Conservation (phyloP, 2,329 filamentous ascomycete genomes). For the Talaromyces sp. region DNA sequence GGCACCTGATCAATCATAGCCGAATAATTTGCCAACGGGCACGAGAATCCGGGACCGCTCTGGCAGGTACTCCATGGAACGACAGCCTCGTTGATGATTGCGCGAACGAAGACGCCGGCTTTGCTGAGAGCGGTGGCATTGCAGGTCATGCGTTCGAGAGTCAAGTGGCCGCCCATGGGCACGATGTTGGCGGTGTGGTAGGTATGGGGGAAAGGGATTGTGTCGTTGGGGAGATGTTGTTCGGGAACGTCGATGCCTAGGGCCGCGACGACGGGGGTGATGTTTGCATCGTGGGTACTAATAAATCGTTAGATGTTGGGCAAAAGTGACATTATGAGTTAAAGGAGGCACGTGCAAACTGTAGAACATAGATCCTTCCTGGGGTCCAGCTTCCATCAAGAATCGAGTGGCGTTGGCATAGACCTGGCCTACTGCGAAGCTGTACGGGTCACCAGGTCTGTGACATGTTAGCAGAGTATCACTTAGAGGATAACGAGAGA, state of each 20-base stretch:
- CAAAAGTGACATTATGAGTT: too few relatives aligned
- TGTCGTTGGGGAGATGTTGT: neutral
- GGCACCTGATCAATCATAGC: neutral
- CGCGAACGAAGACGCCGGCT: neutral
- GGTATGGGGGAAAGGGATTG: neutral
- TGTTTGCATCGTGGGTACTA: neutral
- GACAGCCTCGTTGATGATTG: neutral
- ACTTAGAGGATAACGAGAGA: too few relatives aligned
- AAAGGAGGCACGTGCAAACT: neutral
- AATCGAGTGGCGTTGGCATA: too few relatives aligned
- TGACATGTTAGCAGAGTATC: too few relatives aligned
- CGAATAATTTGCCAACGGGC: neutral
- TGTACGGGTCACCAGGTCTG: too few relatives aligned
- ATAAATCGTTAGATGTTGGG: too few relatives aligned
- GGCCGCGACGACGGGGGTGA: neutral
- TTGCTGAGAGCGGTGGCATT: neutral
- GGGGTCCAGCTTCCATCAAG: too few relatives aligned
- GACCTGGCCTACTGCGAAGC: too few relatives aligned
- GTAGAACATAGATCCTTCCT: neutral
- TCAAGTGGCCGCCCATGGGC: conserved; percentile 2
- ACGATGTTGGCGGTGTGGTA: neutral
- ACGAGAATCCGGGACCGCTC: neutral
- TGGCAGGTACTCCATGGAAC: neutral
- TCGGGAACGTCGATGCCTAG: neutral
- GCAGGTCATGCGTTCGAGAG: neutral